Conservation (phyloP, 2,329 filamentous ascomycete genomes). For the Botrytis aclada region DNA sequence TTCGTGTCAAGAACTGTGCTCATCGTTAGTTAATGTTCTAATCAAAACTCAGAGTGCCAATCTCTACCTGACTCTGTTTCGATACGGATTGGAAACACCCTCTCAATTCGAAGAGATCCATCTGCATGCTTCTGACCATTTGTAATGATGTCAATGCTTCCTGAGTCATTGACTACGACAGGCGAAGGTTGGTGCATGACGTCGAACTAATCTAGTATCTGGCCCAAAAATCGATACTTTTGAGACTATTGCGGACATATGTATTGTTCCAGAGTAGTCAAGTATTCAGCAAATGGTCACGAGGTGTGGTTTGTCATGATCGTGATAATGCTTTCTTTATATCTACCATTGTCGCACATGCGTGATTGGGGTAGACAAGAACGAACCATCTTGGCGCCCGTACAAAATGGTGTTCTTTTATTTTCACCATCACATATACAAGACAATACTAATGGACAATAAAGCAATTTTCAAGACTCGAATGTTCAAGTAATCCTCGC, state of each 20-base stretch:
- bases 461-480: not conserved
- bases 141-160: not conserved
- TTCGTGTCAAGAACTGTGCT: not conserved
- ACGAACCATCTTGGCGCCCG: not conserved
- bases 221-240: not conserved
- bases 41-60: not conserved
- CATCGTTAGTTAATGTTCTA: not conserved
- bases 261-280: not conserved
- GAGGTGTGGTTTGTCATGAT: not conserved
- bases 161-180: too few relatives aligned
- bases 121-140: not conserved
- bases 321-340: not conserved
- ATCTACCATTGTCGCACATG: not conserved
- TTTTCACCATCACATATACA: not conserved
- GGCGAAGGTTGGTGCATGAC: not conserved
- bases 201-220: not conserved
- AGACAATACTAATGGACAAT: not conserved
- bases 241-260: not conserved
- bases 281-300: not conserved
- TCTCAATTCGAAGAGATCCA: constrained; percentile 7
- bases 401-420: not conserved
- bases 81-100: constrained; percentile 18
- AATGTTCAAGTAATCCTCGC: not conserved
- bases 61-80: constrained; percentile 9
- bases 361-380: not conserved